Conservation (phyloP, 2,329 filamentous ascomycete species). For the Xylaria sp. region DNA sequence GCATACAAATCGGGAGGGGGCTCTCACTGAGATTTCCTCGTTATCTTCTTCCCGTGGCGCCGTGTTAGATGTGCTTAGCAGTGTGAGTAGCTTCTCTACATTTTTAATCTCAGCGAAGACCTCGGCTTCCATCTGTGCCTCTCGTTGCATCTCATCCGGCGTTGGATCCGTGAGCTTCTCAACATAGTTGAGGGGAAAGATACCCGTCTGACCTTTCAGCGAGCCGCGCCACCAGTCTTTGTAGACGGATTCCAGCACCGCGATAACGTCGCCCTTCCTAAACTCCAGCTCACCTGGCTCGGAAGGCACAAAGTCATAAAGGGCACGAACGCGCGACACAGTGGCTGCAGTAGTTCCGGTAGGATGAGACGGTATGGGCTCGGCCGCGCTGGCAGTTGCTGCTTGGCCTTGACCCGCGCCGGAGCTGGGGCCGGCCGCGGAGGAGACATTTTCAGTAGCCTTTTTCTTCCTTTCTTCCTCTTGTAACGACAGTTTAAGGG, state of each 20-base stretch:
- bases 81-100: slow-evolving; percentile 77
- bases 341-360: slow-evolving; percentile 95
- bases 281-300: slow-evolving; percentile 96
- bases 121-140: slow-evolving; percentile 91
- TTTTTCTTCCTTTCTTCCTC: slow-evolving; percentile 78
- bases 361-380: slow-evolving; percentile 67
- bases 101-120: slow-evolving; percentile 74
- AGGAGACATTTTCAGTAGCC: slow-evolving; percentile 47
- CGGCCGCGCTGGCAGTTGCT: slow-evolving; percentile 49
- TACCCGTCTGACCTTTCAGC: slow-evolving; percentile 91
- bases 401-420: slow-evolving; percentile 45
- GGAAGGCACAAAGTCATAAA: slow-evolving; percentile 94
- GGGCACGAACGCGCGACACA: slow-evolving; percentile 89
- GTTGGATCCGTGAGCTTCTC: slow-evolving; percentile 97
- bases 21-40: slow-evolving; percentile 87
- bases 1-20: not conserved
- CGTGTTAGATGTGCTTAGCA: slow-evolving; percentile 87
- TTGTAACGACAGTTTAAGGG: slow-evolving; percentile 88
- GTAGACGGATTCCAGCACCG: slow-evolving; percentile 95
- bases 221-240: slow-evolving; percentile 99
- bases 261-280: slow-evolving; percentile 95
- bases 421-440: slow-evolving; percentile 49
- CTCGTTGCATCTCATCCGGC: slow-evolving; percentile 89
- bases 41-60: slow-evolving; percentile 88
- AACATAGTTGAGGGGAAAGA: slow-evolving; percentile 98